phyloP scores from a whole-genome alignment of 2,329 filamentous ascomycete species.

The Hymenoscyphus albidus region DNA sequence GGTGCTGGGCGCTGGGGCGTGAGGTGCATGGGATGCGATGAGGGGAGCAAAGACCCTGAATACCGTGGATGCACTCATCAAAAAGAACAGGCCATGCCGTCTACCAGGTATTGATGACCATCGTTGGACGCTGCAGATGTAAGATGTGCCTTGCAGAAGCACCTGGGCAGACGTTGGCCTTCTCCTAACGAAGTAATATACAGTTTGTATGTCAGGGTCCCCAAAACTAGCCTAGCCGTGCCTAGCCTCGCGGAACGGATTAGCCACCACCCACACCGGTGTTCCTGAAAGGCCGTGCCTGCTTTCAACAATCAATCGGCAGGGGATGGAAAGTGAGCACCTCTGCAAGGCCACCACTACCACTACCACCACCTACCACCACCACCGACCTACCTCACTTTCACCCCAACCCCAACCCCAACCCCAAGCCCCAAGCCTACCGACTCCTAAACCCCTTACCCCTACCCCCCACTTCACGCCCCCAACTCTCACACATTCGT shows the following conservation, averaged over 20 bases:
- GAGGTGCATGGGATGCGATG: no score
- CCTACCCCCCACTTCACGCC: no score
- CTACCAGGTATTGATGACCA: no score
- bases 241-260: no score
- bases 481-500: no score
- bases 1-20: no score
- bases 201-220: background rate
- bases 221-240: background rate
- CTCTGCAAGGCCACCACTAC: background rate
- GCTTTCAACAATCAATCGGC: background rate
- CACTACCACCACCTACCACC: background rate
- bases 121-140: background rate
- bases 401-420: background rate
- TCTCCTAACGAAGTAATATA: background rate
- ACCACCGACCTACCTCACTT: background rate
- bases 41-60: no score
- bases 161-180: background rate
- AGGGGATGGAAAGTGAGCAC: background rate
- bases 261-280: background rate
- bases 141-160: background rate
- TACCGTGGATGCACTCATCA: no score
- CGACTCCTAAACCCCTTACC: no score
- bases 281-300: slow-evolving; percentile 4
- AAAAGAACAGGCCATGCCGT: no score
- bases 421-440: no score